Evolutionary conservation across 257 asterid genomes (phyloP), one percentile per base, ranked within the genome.

Genomic region (Jacaranda mimosifolia): DNA sequence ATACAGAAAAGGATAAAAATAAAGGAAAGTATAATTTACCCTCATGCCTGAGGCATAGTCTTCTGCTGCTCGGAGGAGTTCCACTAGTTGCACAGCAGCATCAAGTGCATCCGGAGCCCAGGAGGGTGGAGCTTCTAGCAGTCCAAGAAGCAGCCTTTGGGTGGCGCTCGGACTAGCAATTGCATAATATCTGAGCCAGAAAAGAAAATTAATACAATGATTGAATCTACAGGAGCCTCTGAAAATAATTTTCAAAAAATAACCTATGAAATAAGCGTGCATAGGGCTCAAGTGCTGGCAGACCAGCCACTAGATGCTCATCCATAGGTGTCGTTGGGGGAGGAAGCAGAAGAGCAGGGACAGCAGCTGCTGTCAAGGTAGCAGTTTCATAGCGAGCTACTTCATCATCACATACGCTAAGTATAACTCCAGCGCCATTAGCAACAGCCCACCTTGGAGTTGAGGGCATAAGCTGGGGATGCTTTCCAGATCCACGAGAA

Each of bases 391-490:
- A 91, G 70, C 95, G 99, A 84, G 95, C 90, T 77, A 91, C 99
- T 91, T 96, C 99, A 75, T 93, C 99, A 5, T 96, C 99, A 83
- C 99, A 96, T 79, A 96, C 99, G 76, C 99, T 96, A 71, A 96
- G 90, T 83, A 96, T 96, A 62, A 96, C 99, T 78, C 99, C 99
- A 77, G 99, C 99, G 17, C 98, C 99, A 82, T 96, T 96, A 80
- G 99, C 99, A 87, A 91, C 98, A 18, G 99, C 99, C 99, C 99
- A 96, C 87, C 99, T 88, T 12, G 99, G 99, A 77, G 98, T 93
- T 74, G 99, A 89, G 68, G 94, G 99, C 83, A 96, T 84, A 73
- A 96, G 91, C 84, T 96, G 98, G 62, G 97, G 99, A 86, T 96
- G 99, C 88, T 96, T 96, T 86, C 99, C 98, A 68, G 99, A 95